Conservation (phyloP, 148 eudicot species). For the Rhododendron mucronatum region DNA sequence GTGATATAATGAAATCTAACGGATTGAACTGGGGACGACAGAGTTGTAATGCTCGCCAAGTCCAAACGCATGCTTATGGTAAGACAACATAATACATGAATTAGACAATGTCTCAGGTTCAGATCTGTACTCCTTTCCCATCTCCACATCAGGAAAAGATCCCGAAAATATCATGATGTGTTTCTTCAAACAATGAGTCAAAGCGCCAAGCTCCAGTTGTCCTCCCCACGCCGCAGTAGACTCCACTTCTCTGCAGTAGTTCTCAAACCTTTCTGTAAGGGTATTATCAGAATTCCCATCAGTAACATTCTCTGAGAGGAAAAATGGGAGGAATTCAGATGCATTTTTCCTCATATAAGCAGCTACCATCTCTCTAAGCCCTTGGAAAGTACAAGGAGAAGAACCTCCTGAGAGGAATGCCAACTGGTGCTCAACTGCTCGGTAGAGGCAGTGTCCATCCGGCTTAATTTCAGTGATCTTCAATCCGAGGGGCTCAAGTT, state of each 20-base stretch:
- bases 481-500: constrained; percentile 55
- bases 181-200: constrained; percentile 52
- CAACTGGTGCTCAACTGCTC: constrained; percentile 62
- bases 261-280: constrained; percentile 39
- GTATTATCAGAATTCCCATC: constrained; percentile 31
- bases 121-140: constrained; percentile 60
- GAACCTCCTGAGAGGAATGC: constrained; percentile 35
- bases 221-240: constrained; percentile 66
- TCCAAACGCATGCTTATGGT: constrained; percentile 64
- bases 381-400: constrained; percentile 42
- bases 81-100: constrained; percentile 41
- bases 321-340: constrained; percentile 52
- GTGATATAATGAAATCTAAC: neutral
- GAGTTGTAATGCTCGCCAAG: constrained; percentile 69
- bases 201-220: constrained; percentile 59
- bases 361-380: constrained; percentile 55
- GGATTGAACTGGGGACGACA: constrained; percentile 28
- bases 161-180: constrained; percentile 52
- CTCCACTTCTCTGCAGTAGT: constrained; percentile 53
- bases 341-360: constrained; percentile 51
- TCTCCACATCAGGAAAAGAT: constrained; percentile 69
- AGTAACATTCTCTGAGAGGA: constrained; percentile 41
- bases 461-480: constrained; percentile 46
- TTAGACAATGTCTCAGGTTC: constrained; percentile 8
- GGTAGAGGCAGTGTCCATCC: constrained; percentile 58